These are phyloP conservation scores for Trypanosoma cruzi DNA, from an alignment of 208 protist genomes.

Conservation along the genomic window DNA sequence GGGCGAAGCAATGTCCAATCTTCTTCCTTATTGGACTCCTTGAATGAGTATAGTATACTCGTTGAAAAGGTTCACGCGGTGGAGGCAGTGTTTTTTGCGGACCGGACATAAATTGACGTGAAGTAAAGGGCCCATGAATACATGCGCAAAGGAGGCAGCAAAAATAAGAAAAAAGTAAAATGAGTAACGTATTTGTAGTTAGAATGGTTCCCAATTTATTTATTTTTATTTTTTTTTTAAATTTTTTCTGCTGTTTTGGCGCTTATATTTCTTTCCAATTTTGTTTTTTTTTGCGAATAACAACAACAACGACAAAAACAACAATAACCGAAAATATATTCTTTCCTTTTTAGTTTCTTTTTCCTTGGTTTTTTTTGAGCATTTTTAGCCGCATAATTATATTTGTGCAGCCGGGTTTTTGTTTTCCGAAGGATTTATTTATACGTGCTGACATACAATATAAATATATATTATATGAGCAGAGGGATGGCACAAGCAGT, in stretches of 20 bases:
- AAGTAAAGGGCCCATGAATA: no score
- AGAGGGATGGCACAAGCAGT: slow-evolving; percentile 6
- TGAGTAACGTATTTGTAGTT: background rate
- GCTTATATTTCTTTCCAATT: background rate
- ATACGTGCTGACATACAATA: no score
- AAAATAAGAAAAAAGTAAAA: background rate
- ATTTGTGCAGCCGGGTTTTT: no score
- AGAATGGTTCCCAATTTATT: no score
- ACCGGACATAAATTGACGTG: no score
- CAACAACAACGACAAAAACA: slow-evolving; percentile 1
- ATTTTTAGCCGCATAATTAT: no score
- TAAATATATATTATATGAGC: background rate
- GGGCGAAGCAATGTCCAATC: background rate
- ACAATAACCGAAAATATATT: slow-evolving; percentile 30
- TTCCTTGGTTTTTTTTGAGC: no score
- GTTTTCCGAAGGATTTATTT: background rate
- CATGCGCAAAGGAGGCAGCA: background rate
- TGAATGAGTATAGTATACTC: slow-evolving; percentile 11
- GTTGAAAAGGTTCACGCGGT: slow-evolving; percentile 18
- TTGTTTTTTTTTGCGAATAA: background rate
- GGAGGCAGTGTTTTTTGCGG: slow-evolving; percentile 11
- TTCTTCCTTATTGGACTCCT: background rate
- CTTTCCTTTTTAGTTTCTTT: slow-evolving; percentile 14
- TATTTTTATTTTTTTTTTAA: no score
- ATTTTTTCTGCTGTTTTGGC: no score